phyloP scores from a whole-genome alignment of 2,329 filamentous ascomycete genomes.

The Xylaria sp. region DNA sequence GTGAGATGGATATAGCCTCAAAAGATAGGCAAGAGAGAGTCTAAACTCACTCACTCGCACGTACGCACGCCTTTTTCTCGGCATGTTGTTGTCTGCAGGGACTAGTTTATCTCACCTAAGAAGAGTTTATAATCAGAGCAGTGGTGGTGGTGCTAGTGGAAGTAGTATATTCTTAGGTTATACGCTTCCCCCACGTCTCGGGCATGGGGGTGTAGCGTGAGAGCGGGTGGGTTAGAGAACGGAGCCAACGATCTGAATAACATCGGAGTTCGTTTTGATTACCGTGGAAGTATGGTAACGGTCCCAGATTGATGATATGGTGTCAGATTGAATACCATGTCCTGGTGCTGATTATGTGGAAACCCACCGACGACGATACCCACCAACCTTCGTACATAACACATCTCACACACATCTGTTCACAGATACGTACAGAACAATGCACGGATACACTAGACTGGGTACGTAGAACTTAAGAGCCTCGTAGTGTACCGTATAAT shows the following conservation, averaged over 20 bases:
- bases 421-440: background rate
- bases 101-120: constrained; percentile 26
- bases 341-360: constrained; percentile 10
- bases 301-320: background rate
- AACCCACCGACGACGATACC: background rate
- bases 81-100: constrained; percentile 8
- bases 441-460: too few relatives aligned
- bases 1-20: constrained; percentile 13
- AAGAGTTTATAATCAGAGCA: constrained; percentile 21
- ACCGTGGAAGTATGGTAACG: constrained; percentile 3
- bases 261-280: constrained; percentile 1
- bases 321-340: constrained; percentile 1
- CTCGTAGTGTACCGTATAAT: background rate
- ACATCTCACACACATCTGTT: background rate
- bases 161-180: constrained; percentile 17
- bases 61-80: constrained; percentile 17
- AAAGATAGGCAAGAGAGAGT: background rate
- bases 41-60: background rate
- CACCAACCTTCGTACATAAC: background rate
- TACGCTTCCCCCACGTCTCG: constrained; percentile 8
- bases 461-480: too few relatives aligned
- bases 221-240: constrained; percentile 2
- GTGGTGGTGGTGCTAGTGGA: too few relatives aligned
- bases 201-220: background rate
- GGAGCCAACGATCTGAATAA: background rate